Conservation (phyloP, 139 green algal species). For the Micractinium conductrix region DNA sequence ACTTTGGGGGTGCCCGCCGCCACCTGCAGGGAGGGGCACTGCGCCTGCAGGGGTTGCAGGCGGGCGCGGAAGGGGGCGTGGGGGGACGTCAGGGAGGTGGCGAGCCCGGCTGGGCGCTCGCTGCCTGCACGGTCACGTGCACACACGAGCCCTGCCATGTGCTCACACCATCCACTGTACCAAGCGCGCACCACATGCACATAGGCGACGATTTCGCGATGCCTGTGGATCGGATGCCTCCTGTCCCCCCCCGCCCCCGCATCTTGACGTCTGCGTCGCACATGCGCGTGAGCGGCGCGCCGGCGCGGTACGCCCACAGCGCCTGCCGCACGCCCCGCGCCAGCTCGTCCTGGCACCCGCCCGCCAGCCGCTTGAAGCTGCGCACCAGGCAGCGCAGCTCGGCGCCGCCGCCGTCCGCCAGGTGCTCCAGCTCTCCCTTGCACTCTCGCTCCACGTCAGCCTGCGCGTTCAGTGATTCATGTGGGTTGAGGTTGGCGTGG, state of each 20-base stretch:
- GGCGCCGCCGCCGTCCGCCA: background rate
- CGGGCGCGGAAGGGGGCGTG: background rate
- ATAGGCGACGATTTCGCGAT: too few species aligned
- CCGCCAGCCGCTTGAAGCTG: constrained; percentile 44
- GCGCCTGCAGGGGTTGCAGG: background rate
- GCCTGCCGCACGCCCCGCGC: constrained; percentile 83
- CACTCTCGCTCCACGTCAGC: constrained; percentile 66
- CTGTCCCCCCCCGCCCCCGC: constrained; percentile 50
- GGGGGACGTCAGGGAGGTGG: too few species aligned
- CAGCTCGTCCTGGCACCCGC: constrained; percentile 76
- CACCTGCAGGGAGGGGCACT: constrained; percentile 16
- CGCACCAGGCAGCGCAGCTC: constrained; percentile 79
- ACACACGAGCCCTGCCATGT: background rate
- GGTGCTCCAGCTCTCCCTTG: constrained; percentile 52
- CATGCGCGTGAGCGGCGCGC: constrained; percentile 60
- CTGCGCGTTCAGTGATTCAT: constrained; percentile 5
- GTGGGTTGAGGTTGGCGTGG: too few species aligned
- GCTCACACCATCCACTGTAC: background rate
- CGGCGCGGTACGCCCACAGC: constrained; percentile 79
- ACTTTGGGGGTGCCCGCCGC: constrained; percentile 64
- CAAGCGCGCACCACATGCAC: too few species aligned
- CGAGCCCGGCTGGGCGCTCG: too few species aligned
- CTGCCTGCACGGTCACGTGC: background rate
- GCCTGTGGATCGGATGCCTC: too few species aligned
- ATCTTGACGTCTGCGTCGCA: constrained; percentile 80